Base-by-base conservation (phyloP, 2,329 filamentous ascomycete species). In the Fusarium sp. region DNA sequence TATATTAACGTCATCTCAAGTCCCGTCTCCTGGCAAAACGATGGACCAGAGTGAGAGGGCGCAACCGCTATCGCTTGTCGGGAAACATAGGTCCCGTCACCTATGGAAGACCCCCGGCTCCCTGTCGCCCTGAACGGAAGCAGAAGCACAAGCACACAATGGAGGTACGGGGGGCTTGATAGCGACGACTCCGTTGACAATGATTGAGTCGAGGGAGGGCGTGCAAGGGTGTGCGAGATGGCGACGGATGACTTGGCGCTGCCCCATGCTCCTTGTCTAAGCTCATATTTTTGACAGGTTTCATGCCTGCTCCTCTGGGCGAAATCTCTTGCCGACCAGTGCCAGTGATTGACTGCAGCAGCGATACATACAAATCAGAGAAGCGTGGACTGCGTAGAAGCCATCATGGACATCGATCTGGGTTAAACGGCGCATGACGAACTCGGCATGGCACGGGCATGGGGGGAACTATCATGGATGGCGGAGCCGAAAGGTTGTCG, bases 191-290 rank as follows among this genome's bases (percentile, higher is more conserved):
- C 57, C 59, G 59, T 67, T 63, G 59, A 66, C 39, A 67, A 64
- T 48, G 37, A 73, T 73, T 64, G 58, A 76, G 68, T 77, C 65
- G 70, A 79, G 70, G 77, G 76, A 67, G 70, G 75, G 78, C 64
- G 73, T 75, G 66, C 64, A 75, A 73, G 69, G 73, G 75, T 78
- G 77, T 75, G 73, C 64, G 71, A 73, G 71, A 77, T 73, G 74
- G 77, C 64, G 72, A 76, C 74, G 71, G 78, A 79, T 80, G 77
- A 78, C 74, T 67, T 79, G 77, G 76, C 72, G 71, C 50, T 54
- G 50, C 68, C 74, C 75, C 75, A 71, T 68, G 68, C 59, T 75
- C 64, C 65, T 68, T 65, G 74, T 57, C 59, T 39, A 68, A 65
- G 67, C 54, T 67, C 69, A 58, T 52, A 64, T 54, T 20, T 67